These are phyloP conservation scores for Macrophomina tecta DNA, from an alignment of 2,329 filamentous ascomycete species.

Conservation along the genomic window DNA sequence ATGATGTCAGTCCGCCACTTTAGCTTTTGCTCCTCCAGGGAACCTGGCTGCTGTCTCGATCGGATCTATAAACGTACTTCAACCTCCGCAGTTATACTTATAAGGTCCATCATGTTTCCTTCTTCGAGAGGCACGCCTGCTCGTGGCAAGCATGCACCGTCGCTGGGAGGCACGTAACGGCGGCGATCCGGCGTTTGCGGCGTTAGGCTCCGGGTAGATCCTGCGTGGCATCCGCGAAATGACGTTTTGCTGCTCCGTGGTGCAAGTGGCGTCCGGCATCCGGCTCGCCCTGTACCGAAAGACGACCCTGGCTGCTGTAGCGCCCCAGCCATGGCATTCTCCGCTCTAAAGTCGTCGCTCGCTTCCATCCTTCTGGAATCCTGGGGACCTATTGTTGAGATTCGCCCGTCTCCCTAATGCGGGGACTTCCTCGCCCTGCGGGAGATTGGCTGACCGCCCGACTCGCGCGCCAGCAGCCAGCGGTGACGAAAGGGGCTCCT, in stretches of 20 bases:
- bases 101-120: background rate
- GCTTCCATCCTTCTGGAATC: constrained; percentile 11
- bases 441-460: background rate
- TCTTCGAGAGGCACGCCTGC: background rate
- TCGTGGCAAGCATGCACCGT: background rate
- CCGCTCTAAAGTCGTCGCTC: background rate
- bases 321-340: background rate
- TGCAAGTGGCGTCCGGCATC: constrained; percentile 17
- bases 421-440: background rate
- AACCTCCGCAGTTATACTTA: background rate
- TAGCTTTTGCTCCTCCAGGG: background rate
- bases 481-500: constrained; percentile 14
- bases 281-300: constrained; percentile 17
- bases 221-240: background rate
- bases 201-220: constrained; percentile 17
- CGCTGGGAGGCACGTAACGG: background rate
- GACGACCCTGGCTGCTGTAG: background rate
- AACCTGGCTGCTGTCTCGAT: background rate
- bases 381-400: background rate
- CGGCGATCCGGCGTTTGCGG: constrained; percentile 13
- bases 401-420: no score
- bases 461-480: background rate
- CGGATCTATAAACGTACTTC: background rate
- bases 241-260: background rate
- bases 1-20: constrained; percentile 2